Evolutionary conservation across 495 filamentous ascomycete genomes (phyloP).

Genomic region (Clavariopsis aquatica): DNA sequence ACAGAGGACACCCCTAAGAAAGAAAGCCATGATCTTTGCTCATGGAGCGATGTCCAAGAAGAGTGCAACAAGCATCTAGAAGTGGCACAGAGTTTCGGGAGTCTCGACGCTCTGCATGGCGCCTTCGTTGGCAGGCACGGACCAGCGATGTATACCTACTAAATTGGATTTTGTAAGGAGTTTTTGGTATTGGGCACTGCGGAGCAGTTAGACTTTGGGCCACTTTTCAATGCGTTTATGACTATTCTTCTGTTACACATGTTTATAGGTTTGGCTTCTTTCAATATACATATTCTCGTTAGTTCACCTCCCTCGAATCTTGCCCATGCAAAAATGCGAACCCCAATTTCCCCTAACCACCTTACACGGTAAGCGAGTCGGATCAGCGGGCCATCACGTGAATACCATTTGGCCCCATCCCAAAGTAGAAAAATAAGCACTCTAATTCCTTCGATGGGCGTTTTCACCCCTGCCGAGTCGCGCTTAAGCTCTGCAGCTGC

Average conservation of each 20-base stretch:
- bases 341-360: too few species aligned
- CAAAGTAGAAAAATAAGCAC: conserved; percentile 1
- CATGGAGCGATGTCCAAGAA: conserved; percentile 15
- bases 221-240: background rate
- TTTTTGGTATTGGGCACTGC: background rate
- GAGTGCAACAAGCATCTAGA: conserved; percentile 19
- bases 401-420: background rate
- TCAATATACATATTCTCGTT: too few species aligned
- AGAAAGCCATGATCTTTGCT: conserved; percentile 13
- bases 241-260: background rate
- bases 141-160: conserved; percentile 20
- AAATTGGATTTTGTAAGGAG: background rate
- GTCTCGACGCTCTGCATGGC: conserved; percentile 15
- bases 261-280: too few species aligned
- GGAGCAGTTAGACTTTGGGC: background rate
- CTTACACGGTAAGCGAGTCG: background rate
- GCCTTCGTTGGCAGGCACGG: conserved; percentile 16
- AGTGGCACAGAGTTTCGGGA: conserved; percentile 27
- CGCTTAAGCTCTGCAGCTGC: background rate
- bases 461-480: background rate
- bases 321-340: too few species aligned
- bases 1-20: background rate
- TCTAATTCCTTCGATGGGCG: background rate
- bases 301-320: too few species aligned
- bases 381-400: background rate